A percentile compares a stretch with the other conserved stretches of the same genome.
Evolutionary conservation across 352 stramenopile genomes (phyloP).

Genomic region (Thalassiosira exigua): DNA sequence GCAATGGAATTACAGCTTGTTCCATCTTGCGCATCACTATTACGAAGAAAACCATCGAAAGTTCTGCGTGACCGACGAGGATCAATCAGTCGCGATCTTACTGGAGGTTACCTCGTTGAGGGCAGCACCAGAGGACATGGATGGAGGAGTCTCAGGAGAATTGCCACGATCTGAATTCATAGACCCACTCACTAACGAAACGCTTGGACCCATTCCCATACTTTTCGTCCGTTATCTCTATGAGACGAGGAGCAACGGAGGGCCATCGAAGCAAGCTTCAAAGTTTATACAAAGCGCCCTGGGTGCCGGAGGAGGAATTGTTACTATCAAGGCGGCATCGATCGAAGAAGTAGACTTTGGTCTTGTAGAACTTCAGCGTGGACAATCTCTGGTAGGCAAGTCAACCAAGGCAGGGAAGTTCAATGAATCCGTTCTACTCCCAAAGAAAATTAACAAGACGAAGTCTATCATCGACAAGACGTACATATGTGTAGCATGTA

Average conservation of each 20-base stretch:
- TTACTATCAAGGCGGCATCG: neutral
- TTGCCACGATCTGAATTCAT: neutral
- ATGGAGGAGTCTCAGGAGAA: neutral
- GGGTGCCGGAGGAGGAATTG: neutral
- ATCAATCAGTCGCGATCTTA: neutral
- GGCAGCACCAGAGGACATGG: neutral
- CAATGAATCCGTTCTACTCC: neutral
- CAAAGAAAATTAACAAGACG: neutral
- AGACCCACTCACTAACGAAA: neutral
- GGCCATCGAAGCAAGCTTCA: neutral
- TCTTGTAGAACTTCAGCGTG: neutral
- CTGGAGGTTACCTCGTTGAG: neutral
- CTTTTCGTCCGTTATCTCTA: neutral
- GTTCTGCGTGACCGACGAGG: neutral
- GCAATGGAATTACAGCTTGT: conserved; percentile 11
- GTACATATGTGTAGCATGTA: neutral
- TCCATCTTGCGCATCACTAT: conserved; percentile 25
- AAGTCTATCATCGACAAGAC: neutral
- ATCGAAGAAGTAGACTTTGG: neutral
- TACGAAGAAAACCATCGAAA: neutral
- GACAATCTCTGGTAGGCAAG: neutral
- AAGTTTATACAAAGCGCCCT: neutral
- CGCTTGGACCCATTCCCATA: neutral
- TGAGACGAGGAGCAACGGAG: neutral
- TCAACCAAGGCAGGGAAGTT: neutral